Evolutionary conservation across 2,329 filamentous ascomycete species (phyloP), one percentile per base, ranked within the genome.

Genomic region (Paecilomyces dactylethromorphus): DNA sequence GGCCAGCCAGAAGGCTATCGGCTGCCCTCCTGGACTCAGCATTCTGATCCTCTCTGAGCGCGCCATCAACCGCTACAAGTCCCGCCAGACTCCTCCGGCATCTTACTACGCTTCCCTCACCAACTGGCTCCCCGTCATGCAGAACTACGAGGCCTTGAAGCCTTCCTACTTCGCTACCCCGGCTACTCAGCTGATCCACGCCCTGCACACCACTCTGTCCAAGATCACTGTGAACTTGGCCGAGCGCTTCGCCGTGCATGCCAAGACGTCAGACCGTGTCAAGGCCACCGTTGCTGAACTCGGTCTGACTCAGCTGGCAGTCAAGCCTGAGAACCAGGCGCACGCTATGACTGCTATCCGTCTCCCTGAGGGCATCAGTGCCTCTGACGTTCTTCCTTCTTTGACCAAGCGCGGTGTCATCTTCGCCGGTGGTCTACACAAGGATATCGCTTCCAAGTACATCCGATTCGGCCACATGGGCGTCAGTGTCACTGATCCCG

Each of bases 331-430:
- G 68, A 89, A 96, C 76, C 93, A 97, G 79, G 92, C 94, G 50
- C 93, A 96, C 74, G 92, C 90, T 68, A 99, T 99, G 94, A 99
- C 94, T 3, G 93, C 94, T 59, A 94, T 99, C 66, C 97, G 94
- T 76, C 83, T 99, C 58, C 94, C 94, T 1, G 91, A 97, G 62
- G 87, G 83, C 49, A 79, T 97, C 56, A 87, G 88, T 66, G 87
- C 89, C 31, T 84, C 92, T 2, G 90, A 96, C 64, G 81, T 99
- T 33, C 82, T 99, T 56, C 92, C 94, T 12, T 92, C 86, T 71
- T 80, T 99, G 63, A 76, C 91, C 62, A 90, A 90, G 79, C 92
- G 89, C 76, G 92, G 92, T 31, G 90, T 99, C 49, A 85, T 99
- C 60, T 97, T 97, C 73, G 94, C 94, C 24, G 94, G 92, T 60